Evolutionary conservation across 2,329 filamentous ascomycete genomes (phyloP).

Genomic region (Fusarium setosum): DNA sequence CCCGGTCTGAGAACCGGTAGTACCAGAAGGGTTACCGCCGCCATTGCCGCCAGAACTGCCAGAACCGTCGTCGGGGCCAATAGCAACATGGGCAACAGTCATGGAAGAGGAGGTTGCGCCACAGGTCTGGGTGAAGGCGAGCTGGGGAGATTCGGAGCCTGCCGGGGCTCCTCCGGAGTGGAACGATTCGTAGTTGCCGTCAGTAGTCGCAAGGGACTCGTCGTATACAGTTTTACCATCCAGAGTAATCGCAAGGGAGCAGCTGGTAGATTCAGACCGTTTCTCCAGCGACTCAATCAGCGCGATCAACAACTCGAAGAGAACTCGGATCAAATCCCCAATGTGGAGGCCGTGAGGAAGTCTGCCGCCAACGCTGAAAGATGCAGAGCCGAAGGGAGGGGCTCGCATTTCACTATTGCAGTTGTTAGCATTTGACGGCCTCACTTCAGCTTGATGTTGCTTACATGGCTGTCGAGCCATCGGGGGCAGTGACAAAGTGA

Average conservation of each 20-base stretch:
- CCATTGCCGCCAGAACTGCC: not conserved
- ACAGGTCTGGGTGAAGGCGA: conserved; percentile 23
- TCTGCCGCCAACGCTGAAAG: not conserved
- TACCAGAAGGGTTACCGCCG: not conserved
- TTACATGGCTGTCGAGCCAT: conserved; percentile 10
- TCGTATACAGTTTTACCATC: conserved; percentile 3
- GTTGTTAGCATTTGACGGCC: rapidly evolving
- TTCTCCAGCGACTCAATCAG: not conserved
- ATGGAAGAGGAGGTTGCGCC: not conserved
- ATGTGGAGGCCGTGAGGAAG: not conserved
- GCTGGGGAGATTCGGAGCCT: rapidly evolving
- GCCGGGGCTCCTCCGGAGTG: rapidly evolving
- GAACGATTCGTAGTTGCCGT: not conserved
- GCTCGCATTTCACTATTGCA: not conserved
- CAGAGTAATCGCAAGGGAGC: not conserved
- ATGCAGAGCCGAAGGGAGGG: not conserved
- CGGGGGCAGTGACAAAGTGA: not conserved
- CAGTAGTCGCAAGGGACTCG: not conserved
- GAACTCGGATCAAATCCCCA: conserved; percentile 2
- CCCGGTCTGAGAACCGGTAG: not conserved
- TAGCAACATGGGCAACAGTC: not conserved
- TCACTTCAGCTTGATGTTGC: not conserved
- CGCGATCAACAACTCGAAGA: not conserved
- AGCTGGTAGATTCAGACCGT: conserved; percentile 11
- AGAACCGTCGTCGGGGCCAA: conserved; percentile 25